Base-by-base conservation (phyloP, 2,329 filamentous ascomycete species). In the Nemania diffusa region DNA sequence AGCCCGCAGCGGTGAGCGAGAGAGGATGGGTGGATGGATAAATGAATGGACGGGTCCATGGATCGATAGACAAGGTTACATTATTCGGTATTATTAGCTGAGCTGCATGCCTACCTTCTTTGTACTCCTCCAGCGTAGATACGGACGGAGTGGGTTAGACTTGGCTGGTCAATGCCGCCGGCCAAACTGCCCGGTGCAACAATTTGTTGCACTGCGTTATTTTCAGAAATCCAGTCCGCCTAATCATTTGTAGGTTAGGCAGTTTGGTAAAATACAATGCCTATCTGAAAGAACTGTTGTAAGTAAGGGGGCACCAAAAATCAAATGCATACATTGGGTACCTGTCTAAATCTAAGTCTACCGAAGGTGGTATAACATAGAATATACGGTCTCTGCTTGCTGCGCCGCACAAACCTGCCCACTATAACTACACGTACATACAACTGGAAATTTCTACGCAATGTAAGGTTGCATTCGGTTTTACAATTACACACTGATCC, bases 1-100 rank as follows among this genome's bases (percentile, higher is more conserved):
- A 15, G 44, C 51, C 27, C 50, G 29, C 57, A 40, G 60, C 60
- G 52, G 52, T 52, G 26, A 57, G 34, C 24, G 34, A 61, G 32
- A 58, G n/a, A n/a, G 44, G 34, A 37, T 24, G n/a, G 27, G 13
- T 59, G 24, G 40, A 24, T 13, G 20, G 22, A 27, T 40, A 15
- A 40, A 40, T 40, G 17, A 40, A 40, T 40, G 37, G 17, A 40
- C 17, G 2, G 11, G 8, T n/a, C n/a, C n/a, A 40, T n/a, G n/a
- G 29, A 56, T 46, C 57, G 57, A 40, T 65, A 15, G 15, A 40
- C 15, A 24, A 17, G 44, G 44, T 48, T 1, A 29, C 37, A 66
- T 55, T 62, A 57, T 57, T 52, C 27, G 44, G 37, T 62, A 66
- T 62, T 62, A 34, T 57, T 52, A 61, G 64, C 52, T 57, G 57